Evolutionary conservation across 2,329 filamentous ascomycete genomes (phyloP), one percentile per base, ranked within the genome.

Genomic region (Lecanosticta acicola): DNA sequence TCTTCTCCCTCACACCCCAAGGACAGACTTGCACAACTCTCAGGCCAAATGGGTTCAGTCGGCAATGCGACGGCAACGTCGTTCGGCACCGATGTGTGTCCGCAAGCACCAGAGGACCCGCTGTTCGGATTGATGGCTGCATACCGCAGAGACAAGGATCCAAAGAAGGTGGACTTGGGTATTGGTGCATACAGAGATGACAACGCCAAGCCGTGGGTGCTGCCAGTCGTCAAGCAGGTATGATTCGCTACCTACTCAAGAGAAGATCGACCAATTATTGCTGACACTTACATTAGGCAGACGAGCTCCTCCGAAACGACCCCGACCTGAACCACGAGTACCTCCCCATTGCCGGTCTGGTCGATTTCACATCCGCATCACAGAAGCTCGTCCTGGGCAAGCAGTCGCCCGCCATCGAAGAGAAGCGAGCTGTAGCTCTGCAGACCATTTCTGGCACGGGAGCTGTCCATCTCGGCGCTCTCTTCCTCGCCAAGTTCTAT

Each of bases 361-460:
- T 83, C 45, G 78, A 84, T 53, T 94, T 96, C 73, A 96, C 88
- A 49, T 78, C 80, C 59, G 94, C 93, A 65, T 90, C 93, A 18
- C 87, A 91, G 66, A 90, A 93, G 73, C 78, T 97, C 59, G 85
- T 96, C 49, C 78, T 97, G 24, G 90, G 93, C 41, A 68, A 69
- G 33, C 80, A 85, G 59, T 94, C 87, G 41, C 81, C 87, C 35
- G 93, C 90, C 46, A 78, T 96, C 63, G 74, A 77, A 57, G 87
- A 97, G 65, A 87, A 90, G 70, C 85, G 93, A 54, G 80, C 81
- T 53, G 76, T 83, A 54, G 88, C 88, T 32, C 69, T 96, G 44
- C 93, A 98, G 73, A 94, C 91, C 64, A 94, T 98, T 72, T 98
- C 93, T 46, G 93, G 93, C 61, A 98, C 93, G 53, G 93, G 93